Base-by-base conservation (phyloP, 495 filamentous ascomycete genomes). In the Trichoderma reesei region DNA sequence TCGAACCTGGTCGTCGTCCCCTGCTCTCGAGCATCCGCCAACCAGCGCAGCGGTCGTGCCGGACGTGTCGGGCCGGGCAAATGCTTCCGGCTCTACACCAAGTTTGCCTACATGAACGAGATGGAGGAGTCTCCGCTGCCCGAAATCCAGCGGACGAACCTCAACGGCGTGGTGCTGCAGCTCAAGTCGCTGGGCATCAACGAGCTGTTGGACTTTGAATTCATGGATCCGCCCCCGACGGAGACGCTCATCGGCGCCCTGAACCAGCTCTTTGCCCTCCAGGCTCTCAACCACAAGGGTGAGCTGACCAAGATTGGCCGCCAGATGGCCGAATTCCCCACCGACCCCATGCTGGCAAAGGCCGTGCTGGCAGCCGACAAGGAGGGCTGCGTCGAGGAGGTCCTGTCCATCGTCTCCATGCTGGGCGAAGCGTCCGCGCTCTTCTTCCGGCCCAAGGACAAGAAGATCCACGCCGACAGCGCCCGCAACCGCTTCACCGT, bases 361-460 rank as follows among this genome's bases (percentile, higher is more conserved):
- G 83, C 91, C 3, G 88, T 98, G 63, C 87, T 98, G n/a, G 90
- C 91, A 0, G 89, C 94, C 3, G 89, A 90, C 68, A 85, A 89
- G 56, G 88, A 92, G 67, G 90, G 89, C 18, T 98, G 95, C 71
- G 91, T 97, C 14, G 90, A 96, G 63, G 94, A 98, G 76, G 88
- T 98, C 14, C 82, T 98, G n/a, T 89, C 89, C 5, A 91, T 98
- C 63, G 89, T 98, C 46, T 86, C 93, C 38, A 96, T 98, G 91
- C 83, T 98, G 6, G 86, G 89, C 70, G 94, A 98, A 78, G 83
- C 88, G 18, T 88, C 87, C 41, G 86, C 91, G 0, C 82, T 98
- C 36, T 98, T 96, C 81, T 96, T 92, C 83, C 85, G 94, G 0
- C 94, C 94, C 10, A 96, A 96, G 73, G 93, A 98, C 76, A 96